A percentile compares a stretch with the other conserved stretches of the same genome.
phyloP scores from a whole-genome alignment of 495 filamentous ascomycete genomes.

The Neurospora hispaniola region DNA sequence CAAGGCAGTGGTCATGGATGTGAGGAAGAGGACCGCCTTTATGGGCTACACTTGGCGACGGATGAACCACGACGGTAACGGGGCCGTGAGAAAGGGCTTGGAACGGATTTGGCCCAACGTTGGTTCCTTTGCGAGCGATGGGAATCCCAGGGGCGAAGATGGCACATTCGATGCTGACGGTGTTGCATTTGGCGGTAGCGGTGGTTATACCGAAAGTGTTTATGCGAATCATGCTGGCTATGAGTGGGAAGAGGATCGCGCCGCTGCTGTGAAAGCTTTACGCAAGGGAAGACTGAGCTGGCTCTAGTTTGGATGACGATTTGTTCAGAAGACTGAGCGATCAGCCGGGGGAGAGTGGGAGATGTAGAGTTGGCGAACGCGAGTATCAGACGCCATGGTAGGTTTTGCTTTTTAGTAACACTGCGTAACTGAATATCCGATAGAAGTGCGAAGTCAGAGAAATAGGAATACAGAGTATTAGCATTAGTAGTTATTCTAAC shows the following conservation, averaged over 20 bases:
- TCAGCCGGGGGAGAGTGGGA: not conserved
- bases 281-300: slow-evolving; percentile 8
- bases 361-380: not conserved
- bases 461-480: slow-evolving; percentile 10
- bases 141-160: not conserved
- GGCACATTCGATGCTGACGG: not conserved
- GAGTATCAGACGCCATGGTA: not conserved
- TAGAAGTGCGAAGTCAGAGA: not conserved
- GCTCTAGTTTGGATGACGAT: not conserved
- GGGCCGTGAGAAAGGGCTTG: not conserved
- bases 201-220: not conserved
- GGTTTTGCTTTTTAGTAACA: not conserved
- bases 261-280: not conserved
- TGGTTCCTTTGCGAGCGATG: not conserved
- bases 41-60: slow-evolving; percentile 78
- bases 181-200: not conserved
- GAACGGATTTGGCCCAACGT: not conserved
- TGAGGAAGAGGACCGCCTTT: slow-evolving; percentile 73
- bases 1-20: slow-evolving; percentile 55
- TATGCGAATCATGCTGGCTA: not conserved
- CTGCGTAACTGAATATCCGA: not conserved
- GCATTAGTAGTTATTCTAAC: slow-evolving; percentile 3
- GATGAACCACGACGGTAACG: slow-evolving; percentile 13
- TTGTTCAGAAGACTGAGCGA: not conserved
- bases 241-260: slow-evolving; percentile 1